phyloP scores from a whole-genome alignment of 106 monocot species.

The Hemerocallis citrina region DNA sequence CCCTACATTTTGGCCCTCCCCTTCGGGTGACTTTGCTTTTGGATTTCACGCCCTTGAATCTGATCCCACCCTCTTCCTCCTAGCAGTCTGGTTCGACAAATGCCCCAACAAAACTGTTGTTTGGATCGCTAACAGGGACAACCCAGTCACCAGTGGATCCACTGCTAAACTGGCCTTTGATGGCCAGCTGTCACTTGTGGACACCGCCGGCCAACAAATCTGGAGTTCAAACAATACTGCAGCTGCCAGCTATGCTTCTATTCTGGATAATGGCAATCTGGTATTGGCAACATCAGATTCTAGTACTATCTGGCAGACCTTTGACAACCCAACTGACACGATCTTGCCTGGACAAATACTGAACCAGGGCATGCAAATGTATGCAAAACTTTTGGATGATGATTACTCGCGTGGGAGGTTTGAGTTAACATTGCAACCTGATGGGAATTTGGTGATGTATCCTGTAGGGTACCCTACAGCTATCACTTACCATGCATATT shows the following conservation, averaged over 20 bases:
- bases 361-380: not conserved
- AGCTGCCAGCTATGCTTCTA: slow-evolving; percentile 6
- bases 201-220: not conserved
- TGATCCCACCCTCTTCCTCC: slow-evolving; percentile 13
- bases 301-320: slow-evolving; percentile 20
- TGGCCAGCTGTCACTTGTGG: slow-evolving; percentile 13
- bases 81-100: slow-evolving; percentile 26
- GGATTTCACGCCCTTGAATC: slow-evolving; percentile 9
- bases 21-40: slow-evolving; percentile 6
- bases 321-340: slow-evolving; percentile 13
- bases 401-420: slow-evolving; percentile 18
- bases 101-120: slow-evolving; percentile 11
- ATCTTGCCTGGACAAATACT: slow-evolving; percentile 19
- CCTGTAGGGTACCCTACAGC: not conserved
- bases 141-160: not conserved
- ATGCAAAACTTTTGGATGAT: not conserved
- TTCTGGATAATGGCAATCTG: slow-evolving; percentile 26
- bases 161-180: slow-evolving; percentile 5
- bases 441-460: slow-evolving; percentile 1
- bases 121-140: slow-evolving; percentile 20
- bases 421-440: not conserved
- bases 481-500: not conserved
- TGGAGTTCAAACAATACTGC: not conserved
- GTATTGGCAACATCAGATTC: not conserved
- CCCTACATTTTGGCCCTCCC: not conserved